phyloP scores from a whole-genome alignment of 768 basidiomycete genomes.

The Phaeotremella fagi region DNA sequence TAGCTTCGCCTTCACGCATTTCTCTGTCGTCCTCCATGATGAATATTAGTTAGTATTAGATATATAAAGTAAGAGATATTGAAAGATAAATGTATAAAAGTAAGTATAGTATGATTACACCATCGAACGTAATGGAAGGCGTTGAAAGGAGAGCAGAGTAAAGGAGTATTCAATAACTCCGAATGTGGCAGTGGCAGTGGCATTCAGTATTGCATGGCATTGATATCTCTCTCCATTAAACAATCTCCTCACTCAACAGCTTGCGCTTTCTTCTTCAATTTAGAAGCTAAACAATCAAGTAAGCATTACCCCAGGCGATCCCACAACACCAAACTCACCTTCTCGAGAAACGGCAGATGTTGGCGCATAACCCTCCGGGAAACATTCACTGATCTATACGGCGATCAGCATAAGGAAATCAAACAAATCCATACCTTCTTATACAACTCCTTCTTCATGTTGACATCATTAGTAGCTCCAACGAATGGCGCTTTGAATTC shows the following conservation, averaged over 20 bases:
- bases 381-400: conserved; percentile 27
- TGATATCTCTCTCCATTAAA: background rate
- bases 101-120: too few relatives aligned
- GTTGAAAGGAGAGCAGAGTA: too few relatives aligned
- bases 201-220: background rate
- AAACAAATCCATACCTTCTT: conserved; percentile 18
- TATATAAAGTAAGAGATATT: background rate
- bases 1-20: conserved; percentile 39
- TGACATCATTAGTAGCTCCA: conserved; percentile 9
- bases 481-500: conserved; percentile 3
- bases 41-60: background rate
- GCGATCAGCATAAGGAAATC: background rate
- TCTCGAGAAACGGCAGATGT: conserved; percentile 30
- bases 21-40: conserved; percentile 46
- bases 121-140: too few relatives aligned
- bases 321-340: conserved; percentile 29
- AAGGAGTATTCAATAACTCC: too few relatives aligned
- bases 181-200: background rate
- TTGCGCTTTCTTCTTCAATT: conserved; percentile 4
- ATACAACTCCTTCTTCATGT: conserved; percentile 15
- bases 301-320: background rate
- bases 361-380: conserved; percentile 39
- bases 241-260: background rate
- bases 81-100: background rate
- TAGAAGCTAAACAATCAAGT: background rate